A percentile compares a stretch with the other conserved stretches of the same genome.
These are phyloP conservation scores for Actinomortierella wolfii DNA, from an alignment of 371 early-diverging fungal genomes.

Conservation along the genomic window DNA sequence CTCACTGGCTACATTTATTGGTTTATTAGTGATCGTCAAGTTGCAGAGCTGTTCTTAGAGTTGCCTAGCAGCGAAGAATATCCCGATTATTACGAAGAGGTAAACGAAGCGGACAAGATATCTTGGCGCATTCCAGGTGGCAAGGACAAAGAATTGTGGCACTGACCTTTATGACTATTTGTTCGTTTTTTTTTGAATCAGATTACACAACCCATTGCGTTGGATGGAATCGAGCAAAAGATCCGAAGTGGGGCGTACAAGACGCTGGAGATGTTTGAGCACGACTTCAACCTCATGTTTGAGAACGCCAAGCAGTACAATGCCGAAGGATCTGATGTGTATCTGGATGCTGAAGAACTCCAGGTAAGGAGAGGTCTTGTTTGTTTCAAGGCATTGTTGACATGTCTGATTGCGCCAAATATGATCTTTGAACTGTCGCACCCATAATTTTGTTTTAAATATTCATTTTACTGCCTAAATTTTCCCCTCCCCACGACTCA, in stretches of 20 bases:
- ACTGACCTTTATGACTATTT: neutral
- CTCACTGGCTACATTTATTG: neutral
- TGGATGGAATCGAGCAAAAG: conserved; percentile 48
- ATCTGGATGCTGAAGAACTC: conserved; percentile 72
- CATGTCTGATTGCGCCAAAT: neutral
- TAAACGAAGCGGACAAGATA: conserved; percentile 69
- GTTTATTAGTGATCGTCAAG: conserved; percentile 57
- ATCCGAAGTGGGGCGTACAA: conserved; percentile 56
- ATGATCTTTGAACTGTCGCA: neutral
- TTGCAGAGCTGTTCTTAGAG: conserved; percentile 78
- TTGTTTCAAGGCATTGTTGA: neutral
- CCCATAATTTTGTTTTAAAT: too few species aligned
- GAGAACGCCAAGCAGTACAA: conserved; percentile 83
- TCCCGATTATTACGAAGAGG: conserved; percentile 91
- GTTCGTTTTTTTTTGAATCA: neutral
- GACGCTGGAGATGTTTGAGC: conserved; percentile 59
- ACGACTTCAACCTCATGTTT: conserved; percentile 76
- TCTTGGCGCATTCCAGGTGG: conserved; percentile 52
- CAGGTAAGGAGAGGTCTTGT: conserved; percentile 45
- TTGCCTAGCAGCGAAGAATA: conserved; percentile 79
- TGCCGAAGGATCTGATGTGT: conserved; percentile 74
- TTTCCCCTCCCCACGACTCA: neutral
- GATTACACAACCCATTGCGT: conserved; percentile 35
- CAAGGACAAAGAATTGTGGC: too few species aligned
- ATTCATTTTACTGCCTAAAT: too few species aligned